These are phyloP conservation scores for Nephelium lappaceum DNA, from an alignment of 345 rosid genomes.

Conservation along the genomic window DNA sequence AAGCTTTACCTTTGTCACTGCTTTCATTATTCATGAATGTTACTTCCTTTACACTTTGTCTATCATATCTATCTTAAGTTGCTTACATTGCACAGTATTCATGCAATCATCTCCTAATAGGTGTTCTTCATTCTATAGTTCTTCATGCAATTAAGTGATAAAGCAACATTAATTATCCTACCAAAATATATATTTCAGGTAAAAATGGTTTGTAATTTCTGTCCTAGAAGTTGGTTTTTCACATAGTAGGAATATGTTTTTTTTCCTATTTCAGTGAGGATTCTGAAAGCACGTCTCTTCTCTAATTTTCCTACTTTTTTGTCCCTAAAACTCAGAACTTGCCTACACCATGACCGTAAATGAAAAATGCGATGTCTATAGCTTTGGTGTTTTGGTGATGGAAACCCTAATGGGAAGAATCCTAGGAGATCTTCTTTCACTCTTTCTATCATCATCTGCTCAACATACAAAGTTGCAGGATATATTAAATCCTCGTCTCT, in stretches of 20 bases:
- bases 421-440: constrained; percentile 10
- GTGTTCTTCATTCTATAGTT: too few species aligned
- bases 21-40: too few species aligned
- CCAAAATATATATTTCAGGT: too few species aligned
- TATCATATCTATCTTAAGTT: too few species aligned
- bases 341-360: background rate
- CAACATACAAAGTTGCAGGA: background rate
- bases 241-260: too few species aligned
- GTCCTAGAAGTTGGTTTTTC: too few species aligned
- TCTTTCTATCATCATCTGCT: background rate
- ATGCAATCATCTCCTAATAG: too few species aligned
- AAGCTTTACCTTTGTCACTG: background rate
- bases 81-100: too few species aligned
- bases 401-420: constrained; percentile 26
- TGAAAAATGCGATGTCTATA: constrained; percentile 14
- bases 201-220: too few species aligned
- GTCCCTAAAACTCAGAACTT: background rate
- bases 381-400: constrained; percentile 9
- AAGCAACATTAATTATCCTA: too few species aligned
- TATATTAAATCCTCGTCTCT: constrained; percentile 11
- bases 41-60: background rate
- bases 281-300: background rate
- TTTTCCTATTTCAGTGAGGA: too few species aligned
- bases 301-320: background rate
- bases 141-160: too few species aligned